Base-by-base conservation (phyloP, 2,329 filamentous ascomycete genomes). In the Pestalotiopsis fici region DNA sequence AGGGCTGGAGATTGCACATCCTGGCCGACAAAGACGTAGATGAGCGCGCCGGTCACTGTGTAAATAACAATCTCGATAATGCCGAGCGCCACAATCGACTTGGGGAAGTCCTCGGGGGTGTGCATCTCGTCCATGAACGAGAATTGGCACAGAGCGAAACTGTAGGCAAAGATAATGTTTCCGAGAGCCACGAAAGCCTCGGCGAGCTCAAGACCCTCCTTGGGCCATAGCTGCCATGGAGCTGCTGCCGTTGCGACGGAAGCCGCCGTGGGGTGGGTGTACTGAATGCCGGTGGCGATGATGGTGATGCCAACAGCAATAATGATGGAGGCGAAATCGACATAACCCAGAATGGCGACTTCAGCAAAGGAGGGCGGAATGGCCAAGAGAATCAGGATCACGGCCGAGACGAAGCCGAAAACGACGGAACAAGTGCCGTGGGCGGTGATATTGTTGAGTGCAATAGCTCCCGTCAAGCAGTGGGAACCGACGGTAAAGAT, bases 161-260 rank as follows among this genome's bases (percentile, higher is more conserved):
- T 80, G 77, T 88, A 91, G 39, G 89, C 88, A 69, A 91, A 85
- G 67, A 91, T 82, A 66, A 91, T 90, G 78, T 90, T 90, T 59
- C 82, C 83, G 27, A 88, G 81, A 3, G 85, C 83, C 11, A 84
- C 78, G 73, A 89, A 88, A 3, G 81, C 86, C 65, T 82, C 78
- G 64, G 79, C 80, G 62, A 88, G 79, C 64, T 76, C 73, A 6
- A 80, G 77, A 6, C 81, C 69, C 59, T 73, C 69, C 59, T 71
- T 69, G 13, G 76, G 76, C 74, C 74, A 78, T 25, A 50, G 43
- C 43, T 50, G 43, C 43, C 43, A 50, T 6, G 43, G 43, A 7
- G 76, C 76, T 74, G 75, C 78, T 47, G 74, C 71, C 12, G 74
- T 71, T 2, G 72, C 27, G 47, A 47, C 31, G 31, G 67, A 31